phyloP scores from a whole-genome alignment of 306 rosid genomes.

The Carpinus fangiana region DNA sequence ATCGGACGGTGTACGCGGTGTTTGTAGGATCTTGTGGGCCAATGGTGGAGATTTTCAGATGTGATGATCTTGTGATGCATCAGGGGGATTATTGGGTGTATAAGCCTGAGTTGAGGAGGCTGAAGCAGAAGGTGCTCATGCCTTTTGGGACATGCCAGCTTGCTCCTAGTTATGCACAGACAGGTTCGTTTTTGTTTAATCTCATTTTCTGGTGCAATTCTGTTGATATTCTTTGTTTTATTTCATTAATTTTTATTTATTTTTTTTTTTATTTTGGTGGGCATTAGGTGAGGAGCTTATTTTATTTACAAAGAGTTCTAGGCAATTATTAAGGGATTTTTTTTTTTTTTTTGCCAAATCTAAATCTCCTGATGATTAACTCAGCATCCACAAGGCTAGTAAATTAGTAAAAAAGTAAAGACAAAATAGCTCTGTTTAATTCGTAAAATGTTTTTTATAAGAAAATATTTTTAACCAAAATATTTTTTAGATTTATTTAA shows the following conservation, averaged over 20 bases:
- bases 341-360: neutral
- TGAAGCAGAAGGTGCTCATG: slow-evolving; percentile 65
- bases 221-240: too few species aligned
- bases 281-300: neutral
- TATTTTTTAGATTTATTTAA: too few species aligned
- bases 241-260: too few species aligned
- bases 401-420: too few species aligned
- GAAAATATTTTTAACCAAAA: too few species aligned
- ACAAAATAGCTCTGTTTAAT: too few species aligned
- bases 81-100: slow-evolving; percentile 53
- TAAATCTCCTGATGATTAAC: neutral
- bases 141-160: slow-evolving; percentile 79
- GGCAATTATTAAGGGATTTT: neutral
- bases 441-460: too few species aligned
- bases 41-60: slow-evolving; percentile 82
- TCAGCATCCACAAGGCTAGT: too few species aligned
- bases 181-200: slow-evolving; percentile 46
- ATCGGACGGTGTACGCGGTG: slow-evolving; percentile 55
- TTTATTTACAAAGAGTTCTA: neutral
- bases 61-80: slow-evolving; percentile 66
- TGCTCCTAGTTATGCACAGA: slow-evolving; percentile 55
- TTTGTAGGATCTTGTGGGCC: slow-evolving; percentile 75
- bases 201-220: neutral
- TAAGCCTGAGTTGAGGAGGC: slow-evolving; percentile 55
- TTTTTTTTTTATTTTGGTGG: neutral